phyloP scores from a whole-genome alignment of 2,329 filamentous ascomycete species.

The Cryphonectria nitschkei region DNA sequence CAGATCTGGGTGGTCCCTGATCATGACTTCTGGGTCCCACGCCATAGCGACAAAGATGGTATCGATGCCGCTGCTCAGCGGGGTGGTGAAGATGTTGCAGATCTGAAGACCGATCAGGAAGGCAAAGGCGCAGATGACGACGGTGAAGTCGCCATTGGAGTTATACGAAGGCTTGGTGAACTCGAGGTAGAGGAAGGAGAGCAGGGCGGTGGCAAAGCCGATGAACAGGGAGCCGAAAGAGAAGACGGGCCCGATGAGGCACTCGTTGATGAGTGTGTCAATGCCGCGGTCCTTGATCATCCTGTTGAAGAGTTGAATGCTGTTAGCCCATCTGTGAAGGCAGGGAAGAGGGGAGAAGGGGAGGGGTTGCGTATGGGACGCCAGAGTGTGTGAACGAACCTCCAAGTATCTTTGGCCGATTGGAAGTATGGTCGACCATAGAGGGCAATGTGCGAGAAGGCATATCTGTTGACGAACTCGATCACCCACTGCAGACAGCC shows the following conservation, averaged over 20 bases:
- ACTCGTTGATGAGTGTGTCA: constrained; percentile 88
- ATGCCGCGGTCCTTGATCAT: constrained; percentile 93
- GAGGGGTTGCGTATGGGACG: too few relatives aligned
- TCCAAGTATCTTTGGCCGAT: constrained; percentile 89
- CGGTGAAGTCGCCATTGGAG: constrained; percentile 66
- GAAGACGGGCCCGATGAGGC: constrained; percentile 74
- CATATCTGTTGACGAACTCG: constrained; percentile 88
- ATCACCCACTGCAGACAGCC: constrained; percentile 81
- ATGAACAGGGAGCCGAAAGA: constrained; percentile 83
- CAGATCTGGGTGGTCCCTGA: constrained; percentile 78
- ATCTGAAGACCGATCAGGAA: constrained; percentile 92
- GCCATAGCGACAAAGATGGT: constrained; percentile 84
- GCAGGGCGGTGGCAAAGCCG: constrained; percentile 77
- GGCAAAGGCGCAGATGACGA: constrained; percentile 79
- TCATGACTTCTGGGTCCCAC: constrained; percentile 74
- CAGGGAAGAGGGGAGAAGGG: neutral
- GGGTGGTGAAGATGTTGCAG: constrained; percentile 86
- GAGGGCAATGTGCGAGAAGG: constrained; percentile 88
- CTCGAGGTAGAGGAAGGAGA: constrained; percentile 85
- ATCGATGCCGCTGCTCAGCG: constrained; percentile 84
- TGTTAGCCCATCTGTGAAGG: constrained; percentile 6
- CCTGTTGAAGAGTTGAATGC: constrained; percentile 31
- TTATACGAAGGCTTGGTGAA: constrained; percentile 85
- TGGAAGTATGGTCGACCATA: constrained; percentile 88
- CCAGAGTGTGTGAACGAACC: constrained; percentile 40